These are phyloP conservation scores for Suillus placidus DNA, from an alignment of 768 basidiomycete genomes.

Conservation along the genomic window DNA sequence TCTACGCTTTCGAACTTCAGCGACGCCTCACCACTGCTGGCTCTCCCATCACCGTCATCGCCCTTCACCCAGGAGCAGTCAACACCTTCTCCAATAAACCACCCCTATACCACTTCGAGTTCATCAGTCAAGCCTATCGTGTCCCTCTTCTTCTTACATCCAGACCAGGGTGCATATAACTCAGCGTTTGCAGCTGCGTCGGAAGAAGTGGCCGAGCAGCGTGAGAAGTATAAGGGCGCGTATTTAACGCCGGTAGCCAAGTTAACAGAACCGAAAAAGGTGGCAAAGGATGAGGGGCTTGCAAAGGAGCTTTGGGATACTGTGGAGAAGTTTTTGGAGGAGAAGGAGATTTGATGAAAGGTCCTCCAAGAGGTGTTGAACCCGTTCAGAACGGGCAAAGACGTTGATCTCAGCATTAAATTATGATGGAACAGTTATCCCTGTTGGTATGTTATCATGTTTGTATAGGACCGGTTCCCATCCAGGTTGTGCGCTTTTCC, in stretches of 20 bases:
- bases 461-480: no score
- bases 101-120: conserved; percentile 6
- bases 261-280: conserved; percentile 16
- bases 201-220: conserved; percentile 20
- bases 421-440: no score
- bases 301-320: conserved; percentile 32
- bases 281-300: conserved; percentile 25
- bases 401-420: no score
- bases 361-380: no score
- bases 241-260: conserved; percentile 32
- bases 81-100: conserved; percentile 20
- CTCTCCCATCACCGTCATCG: conserved; percentile 30
- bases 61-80: conserved; percentile 35
- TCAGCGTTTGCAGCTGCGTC: conserved; percentile 35
- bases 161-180: conserved; percentile 30
- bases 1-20: conserved; percentile 56
- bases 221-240: conserved; percentile 30
- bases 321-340: conserved; percentile 26
- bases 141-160: conserved; percentile 20
- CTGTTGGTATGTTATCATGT: no score
- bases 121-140: conserved; percentile 24
- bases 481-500: no score
- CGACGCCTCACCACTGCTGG: conserved; percentile 41
- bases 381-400: no score
- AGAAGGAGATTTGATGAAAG: conserved; percentile 20